Conservation (phyloP, 345 rosid genomes). For the Ceriops tagal region DNA sequence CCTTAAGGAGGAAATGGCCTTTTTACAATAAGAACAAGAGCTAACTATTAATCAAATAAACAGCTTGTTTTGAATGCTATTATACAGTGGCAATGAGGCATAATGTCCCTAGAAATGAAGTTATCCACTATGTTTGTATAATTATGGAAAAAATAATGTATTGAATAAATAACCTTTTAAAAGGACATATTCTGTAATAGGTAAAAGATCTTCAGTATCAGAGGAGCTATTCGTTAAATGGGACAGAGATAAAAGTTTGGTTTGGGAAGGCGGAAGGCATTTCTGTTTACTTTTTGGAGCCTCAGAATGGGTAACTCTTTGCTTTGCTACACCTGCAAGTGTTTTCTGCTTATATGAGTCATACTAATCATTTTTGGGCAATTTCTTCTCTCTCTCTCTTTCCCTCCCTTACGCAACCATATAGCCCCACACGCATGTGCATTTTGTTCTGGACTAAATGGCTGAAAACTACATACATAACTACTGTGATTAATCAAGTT, state of each 20-base stretch:
- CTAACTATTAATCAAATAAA: too few relatives aligned
- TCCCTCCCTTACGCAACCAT: too few relatives aligned
- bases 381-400: neutral
- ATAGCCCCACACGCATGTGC: too few relatives aligned
- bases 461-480: too few relatives aligned
- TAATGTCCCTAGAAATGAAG: too few relatives aligned
- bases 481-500: too few relatives aligned
- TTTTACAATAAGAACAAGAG: too few relatives aligned
- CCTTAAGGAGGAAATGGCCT: too few relatives aligned
- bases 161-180: conserved; percentile 7
- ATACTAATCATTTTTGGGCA: too few relatives aligned
- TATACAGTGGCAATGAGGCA: too few relatives aligned
- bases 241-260: conserved; percentile 89
- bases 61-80: too few relatives aligned
- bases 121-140: neutral
- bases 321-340: conserved; percentile 8
- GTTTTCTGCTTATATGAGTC: neutral
- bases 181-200: conserved; percentile 33
- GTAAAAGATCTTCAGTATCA: conserved; percentile 63
- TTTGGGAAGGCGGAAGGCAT: conserved; percentile 87
- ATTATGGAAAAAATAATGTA: neutral
- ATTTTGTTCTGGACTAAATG: too few relatives aligned
- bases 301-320: conserved; percentile 65
- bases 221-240: conserved; percentile 77
- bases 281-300: conserved; percentile 85